These are phyloP conservation scores for Dactylonectria estremocensis DNA, from an alignment of 2,329 filamentous ascomycete species.

Conservation along the genomic window DNA sequence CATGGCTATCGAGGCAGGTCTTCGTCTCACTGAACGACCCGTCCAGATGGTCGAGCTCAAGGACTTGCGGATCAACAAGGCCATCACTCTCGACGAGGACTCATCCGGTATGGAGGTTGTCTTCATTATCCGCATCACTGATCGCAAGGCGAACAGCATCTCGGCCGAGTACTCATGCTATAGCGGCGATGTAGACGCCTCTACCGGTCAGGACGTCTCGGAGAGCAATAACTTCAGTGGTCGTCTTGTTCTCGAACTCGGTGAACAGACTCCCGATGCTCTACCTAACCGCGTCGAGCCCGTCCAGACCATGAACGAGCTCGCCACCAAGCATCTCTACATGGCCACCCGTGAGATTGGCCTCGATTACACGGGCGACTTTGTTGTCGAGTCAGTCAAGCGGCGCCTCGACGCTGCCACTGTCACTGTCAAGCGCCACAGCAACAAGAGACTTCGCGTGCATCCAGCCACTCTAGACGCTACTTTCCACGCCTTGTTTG, in stretches of 20 bases:
- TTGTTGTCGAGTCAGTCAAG: slow-evolving; percentile 26
- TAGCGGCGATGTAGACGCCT: slow-evolving; percentile 1
- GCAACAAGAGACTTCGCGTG: slow-evolving; percentile 20
- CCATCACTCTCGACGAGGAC: slow-evolving; percentile 29
- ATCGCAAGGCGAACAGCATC: neutral
- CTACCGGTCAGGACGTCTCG: slow-evolving; percentile 1
- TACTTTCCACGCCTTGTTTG: slow-evolving; percentile 12
- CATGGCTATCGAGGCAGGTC: slow-evolving; percentile 54
- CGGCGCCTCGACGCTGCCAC: slow-evolving; percentile 20
- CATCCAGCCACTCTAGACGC: slow-evolving; percentile 24
- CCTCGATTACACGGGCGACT: slow-evolving; percentile 13
- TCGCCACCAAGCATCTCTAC: slow-evolving; percentile 11
- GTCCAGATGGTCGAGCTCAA: slow-evolving; percentile 17
- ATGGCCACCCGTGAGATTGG: slow-evolving; percentile 5
- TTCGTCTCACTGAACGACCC: slow-evolving; percentile 21
- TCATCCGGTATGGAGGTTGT: slow-evolving; percentile 32
- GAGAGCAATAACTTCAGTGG: slow-evolving; percentile 7
- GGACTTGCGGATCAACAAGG: slow-evolving; percentile 33
- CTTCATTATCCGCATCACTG: slow-evolving; percentile 16
- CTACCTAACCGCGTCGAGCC: slow-evolving; percentile 5
- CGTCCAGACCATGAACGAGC: slow-evolving; percentile 2
- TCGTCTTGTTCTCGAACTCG: neutral
- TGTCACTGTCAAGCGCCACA: slow-evolving; percentile 8
- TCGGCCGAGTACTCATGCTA: slow-evolving; percentile 4
- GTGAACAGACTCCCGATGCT: slow-evolving; percentile 21